Evolutionary conservation across 345 rosid genomes (phyloP).

Genomic region (Populus euphratica): DNA sequence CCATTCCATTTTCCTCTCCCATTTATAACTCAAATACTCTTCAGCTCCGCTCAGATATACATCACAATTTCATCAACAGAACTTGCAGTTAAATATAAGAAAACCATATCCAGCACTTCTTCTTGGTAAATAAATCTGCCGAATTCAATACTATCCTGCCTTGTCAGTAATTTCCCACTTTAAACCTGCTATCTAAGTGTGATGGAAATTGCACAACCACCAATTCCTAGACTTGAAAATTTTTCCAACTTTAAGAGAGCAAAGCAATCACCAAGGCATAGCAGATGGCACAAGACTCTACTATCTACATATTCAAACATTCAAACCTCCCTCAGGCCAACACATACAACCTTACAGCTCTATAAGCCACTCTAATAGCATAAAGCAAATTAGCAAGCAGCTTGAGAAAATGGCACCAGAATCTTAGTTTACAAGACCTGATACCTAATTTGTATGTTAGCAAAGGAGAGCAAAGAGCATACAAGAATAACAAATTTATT

Average conservation of each 20-base stretch:
- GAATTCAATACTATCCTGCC: not conserved
- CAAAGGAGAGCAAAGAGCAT: not conserved
- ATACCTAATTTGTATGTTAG: too few species aligned
- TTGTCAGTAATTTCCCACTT: not conserved
- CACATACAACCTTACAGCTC: not conserved
- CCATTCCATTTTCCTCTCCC: not conserved
- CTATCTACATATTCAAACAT: not conserved
- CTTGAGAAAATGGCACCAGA: not conserved
- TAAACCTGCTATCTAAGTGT: not conserved
- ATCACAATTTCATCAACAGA: not conserved
- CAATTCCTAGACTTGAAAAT: not conserved
- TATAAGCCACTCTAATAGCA: not conserved
- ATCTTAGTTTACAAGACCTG: not conserved
- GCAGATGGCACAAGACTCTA: not conserved
- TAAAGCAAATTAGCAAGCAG: not conserved
- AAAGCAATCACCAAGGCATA: too few species aligned
- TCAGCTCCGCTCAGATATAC: not conserved
- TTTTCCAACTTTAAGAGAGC: not conserved
- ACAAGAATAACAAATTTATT: conserved; percentile 25
- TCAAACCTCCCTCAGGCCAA: not conserved
- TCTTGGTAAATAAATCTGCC: not conserved
- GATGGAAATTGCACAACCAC: not conserved
- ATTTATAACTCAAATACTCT: not conserved
- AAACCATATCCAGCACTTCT: not conserved
- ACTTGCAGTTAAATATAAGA: not conserved